Evolutionary conservation across 2,329 filamentous ascomycete genomes (phyloP).

Genomic region (Cercospora sp.): DNA sequence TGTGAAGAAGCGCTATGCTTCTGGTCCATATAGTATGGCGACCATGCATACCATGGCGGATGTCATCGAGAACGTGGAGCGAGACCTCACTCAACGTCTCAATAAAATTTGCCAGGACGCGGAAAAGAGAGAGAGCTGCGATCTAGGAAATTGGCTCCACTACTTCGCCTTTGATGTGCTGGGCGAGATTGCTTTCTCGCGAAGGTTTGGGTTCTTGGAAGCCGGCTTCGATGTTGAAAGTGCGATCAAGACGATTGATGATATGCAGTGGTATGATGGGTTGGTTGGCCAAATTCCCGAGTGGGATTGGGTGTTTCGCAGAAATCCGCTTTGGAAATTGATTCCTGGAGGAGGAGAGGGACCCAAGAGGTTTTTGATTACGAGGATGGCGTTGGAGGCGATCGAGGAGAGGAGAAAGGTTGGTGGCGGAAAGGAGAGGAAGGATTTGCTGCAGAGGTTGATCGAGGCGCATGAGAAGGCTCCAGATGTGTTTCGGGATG

Average conservation of each 20-base stretch:
- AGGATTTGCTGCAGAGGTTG: conserved; percentile 54
- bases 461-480: conserved; percentile 56
- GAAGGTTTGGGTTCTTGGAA: conserved; percentile 55
- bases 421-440: conserved; percentile 51
- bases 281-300: conserved; percentile 55
- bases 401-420: conserved; percentile 48
- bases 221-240: conserved; percentile 53
- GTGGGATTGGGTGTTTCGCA: conserved; percentile 50
- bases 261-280: conserved; percentile 55
- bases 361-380: conserved; percentile 51
- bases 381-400: conserved; percentile 55
- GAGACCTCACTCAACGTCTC: conserved; percentile 48
- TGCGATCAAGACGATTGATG: conserved; percentile 56
- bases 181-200: conserved; percentile 42
- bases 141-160: conserved; percentile 48
- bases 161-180: conserved; percentile 43
- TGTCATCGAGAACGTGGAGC: conserved; percentile 55
- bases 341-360: conserved; percentile 44
- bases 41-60: conserved; percentile 55
- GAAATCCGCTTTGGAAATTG: conserved; percentile 53
- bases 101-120: conserved; percentile 41
- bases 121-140: conserved; percentile 38
- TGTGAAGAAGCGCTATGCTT: conserved; percentile 50
- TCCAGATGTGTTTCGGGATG: conserved; percentile 50
- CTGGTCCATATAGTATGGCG: conserved; percentile 54